These are phyloP conservation scores for Geotrichum macrosporum DNA, from an alignment of 1,139 yeast species.

Conservation along the genomic window DNA sequence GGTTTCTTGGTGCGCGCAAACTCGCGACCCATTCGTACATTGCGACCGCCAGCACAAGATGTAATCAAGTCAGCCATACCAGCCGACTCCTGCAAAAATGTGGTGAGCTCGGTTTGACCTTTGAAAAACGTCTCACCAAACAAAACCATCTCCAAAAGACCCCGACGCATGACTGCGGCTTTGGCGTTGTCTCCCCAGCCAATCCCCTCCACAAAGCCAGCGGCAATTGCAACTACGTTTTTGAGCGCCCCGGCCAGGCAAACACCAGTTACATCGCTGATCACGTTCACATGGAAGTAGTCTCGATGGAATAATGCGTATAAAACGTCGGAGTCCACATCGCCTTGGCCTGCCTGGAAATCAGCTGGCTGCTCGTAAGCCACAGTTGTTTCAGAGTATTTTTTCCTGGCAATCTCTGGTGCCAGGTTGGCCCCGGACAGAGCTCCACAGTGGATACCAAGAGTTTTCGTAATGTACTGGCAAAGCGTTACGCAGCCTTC, in stretches of 20 bases:
- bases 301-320: constrained; percentile 87
- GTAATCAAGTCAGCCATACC: constrained; percentile 97
- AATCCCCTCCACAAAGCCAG: constrained; percentile 91
- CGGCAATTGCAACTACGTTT: constrained; percentile 88
- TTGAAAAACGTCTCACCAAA: constrained; percentile 76
- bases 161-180: constrained; percentile 93
- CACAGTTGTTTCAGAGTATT: constrained; percentile 93
- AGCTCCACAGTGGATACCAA: constrained; percentile 89
- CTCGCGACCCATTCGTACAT: constrained; percentile 75
- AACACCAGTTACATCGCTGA: constrained; percentile 88
- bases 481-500: constrained; percentile 78
- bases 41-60: constrained; percentile 94
- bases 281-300: constrained; percentile 88
- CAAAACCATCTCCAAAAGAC: constrained; percentile 77
- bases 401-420: constrained; percentile 86
- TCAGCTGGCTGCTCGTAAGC: constrained; percentile 67
- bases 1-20: constrained; percentile 54
- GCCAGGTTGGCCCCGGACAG: constrained; percentile 94
- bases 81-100: constrained; percentile 87
- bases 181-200: constrained; percentile 99
- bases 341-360: constrained; percentile 66
- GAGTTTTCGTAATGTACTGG: constrained; percentile 64
- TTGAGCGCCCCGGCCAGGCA: constrained; percentile 93
- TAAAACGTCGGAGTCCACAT: constrained; percentile 62
- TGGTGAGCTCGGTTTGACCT: constrained; percentile 60